phyloP scores from a whole-genome alignment of 495 filamentous ascomycete species.

The Delitschia confertaspora region DNA sequence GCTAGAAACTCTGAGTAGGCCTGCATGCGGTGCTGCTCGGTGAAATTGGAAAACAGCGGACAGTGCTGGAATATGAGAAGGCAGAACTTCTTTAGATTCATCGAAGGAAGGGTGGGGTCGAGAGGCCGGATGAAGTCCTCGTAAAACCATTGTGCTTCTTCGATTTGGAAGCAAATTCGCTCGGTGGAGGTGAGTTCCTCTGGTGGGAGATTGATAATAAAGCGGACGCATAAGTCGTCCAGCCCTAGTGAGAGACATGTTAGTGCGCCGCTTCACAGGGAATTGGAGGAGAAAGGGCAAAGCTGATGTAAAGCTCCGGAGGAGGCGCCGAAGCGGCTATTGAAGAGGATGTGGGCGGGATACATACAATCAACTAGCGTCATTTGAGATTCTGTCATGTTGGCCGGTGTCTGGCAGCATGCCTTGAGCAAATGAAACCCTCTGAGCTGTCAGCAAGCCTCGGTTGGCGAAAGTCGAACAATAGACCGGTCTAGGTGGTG shows the following conservation, averaged over 20 bases:
- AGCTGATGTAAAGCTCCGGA: background rate
- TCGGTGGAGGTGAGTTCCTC: slow-evolving; percentile 84
- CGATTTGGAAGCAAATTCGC: slow-evolving; percentile 94
- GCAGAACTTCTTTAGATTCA: slow-evolving; percentile 74
- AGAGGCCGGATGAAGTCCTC: slow-evolving; percentile 95
- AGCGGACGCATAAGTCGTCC: slow-evolving; percentile 90
- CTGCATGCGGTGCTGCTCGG: slow-evolving; percentile 61
- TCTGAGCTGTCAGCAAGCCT: no score
- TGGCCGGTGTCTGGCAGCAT: slow-evolving; percentile 36
- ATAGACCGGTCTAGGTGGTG: slow-evolving; percentile 5
- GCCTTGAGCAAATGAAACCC: slow-evolving; percentile 13
- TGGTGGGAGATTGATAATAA: slow-evolving; percentile 88
- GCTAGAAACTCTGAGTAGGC: slow-evolving; percentile 84
- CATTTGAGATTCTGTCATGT: slow-evolving; percentile 73
- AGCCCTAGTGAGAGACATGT: slow-evolving; percentile 50
- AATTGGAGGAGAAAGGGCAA: background rate
- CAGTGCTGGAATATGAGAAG: slow-evolving; percentile 87
- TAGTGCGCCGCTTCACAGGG: background rate
- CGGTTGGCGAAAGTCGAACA: background rate
- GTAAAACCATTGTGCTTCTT: slow-evolving; percentile 99
- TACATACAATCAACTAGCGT: slow-evolving; percentile 78
- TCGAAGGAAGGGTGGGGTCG: slow-evolving; percentile 73
- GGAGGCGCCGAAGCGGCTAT: background rate
- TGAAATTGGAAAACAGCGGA: slow-evolving; percentile 73
- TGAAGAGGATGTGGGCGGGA: background rate